These are phyloP conservation scores for Dimargaris xerosporica DNA, from an alignment of 192 early-diverging fungal genomes.

Conservation along the genomic window DNA sequence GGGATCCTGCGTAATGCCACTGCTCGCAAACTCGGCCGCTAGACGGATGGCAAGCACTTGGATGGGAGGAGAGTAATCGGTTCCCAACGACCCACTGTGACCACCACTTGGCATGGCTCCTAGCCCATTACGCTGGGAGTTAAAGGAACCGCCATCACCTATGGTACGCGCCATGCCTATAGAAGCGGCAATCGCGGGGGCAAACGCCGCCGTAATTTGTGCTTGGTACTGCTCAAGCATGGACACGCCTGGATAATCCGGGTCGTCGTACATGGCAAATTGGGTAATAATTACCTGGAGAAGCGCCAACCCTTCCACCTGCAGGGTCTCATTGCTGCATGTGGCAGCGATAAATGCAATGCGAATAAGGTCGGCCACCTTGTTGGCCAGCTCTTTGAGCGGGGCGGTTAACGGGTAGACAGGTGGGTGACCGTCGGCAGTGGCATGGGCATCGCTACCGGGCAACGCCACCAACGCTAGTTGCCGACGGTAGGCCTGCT, in stretches of 20 bases:
- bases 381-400: slow-evolving; percentile 25
- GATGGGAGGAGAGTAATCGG: slow-evolving; percentile 59
- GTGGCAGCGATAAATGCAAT: slow-evolving; percentile 84
- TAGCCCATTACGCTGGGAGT: not conserved
- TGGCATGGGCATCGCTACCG: not conserved
- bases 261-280: slow-evolving; percentile 68
- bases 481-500: slow-evolving; percentile 15
- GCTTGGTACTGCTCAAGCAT: slow-evolving; percentile 88
- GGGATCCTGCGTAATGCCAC: slow-evolving; percentile 40
- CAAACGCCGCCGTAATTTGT: slow-evolving; percentile 81
- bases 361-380: slow-evolving; percentile 71
- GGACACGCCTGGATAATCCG: slow-evolving; percentile 67
- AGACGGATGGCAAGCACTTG: slow-evolving; percentile 62
- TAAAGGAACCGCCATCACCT: not conserved
- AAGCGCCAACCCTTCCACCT: slow-evolving; percentile 62
- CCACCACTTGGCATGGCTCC: not conserved
- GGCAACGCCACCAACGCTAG: slow-evolving; percentile 14
- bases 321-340: slow-evolving; percentile 49
- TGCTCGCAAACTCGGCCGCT: slow-evolving; percentile 68
- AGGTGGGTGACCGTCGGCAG: not conserved
- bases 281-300: slow-evolving; percentile 61
- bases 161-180: not conserved
- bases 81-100: slow-evolving; percentile 26
- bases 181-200: slow-evolving; percentile 36
- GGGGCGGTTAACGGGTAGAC: slow-evolving; percentile 13